Conservation (phyloP, 1,284 basidiomycete genomes). For the Anthracocystis panici-leucophaei region DNA sequence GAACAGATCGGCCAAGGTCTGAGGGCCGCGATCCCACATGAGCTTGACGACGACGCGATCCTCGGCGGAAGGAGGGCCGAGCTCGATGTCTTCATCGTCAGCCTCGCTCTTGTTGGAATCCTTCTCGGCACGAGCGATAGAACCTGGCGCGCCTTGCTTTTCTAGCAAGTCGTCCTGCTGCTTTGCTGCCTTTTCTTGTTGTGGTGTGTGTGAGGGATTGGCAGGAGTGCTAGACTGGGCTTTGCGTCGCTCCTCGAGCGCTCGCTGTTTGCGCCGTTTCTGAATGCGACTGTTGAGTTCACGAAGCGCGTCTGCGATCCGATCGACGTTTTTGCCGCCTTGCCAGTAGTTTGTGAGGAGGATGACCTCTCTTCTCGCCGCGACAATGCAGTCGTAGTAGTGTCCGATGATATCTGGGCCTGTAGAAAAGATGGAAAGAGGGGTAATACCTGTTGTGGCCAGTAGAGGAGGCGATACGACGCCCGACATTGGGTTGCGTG, state of each 20-base stretch:
- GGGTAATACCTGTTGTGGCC: slow-evolving; percentile 66
- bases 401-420: slow-evolving; percentile 69
- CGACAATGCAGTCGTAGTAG: slow-evolving; percentile 68
- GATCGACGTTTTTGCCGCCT: slow-evolving; percentile 64
- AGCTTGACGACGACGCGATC: slow-evolving; percentile 65
- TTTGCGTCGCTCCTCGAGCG: slow-evolving; percentile 25
- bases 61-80: slow-evolving; percentile 35
- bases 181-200: slow-evolving; percentile 28
- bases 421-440: slow-evolving; percentile 67
- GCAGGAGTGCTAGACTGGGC: slow-evolving; percentile 5
- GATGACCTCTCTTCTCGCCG: slow-evolving; percentile 63
- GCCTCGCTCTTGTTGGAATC: slow-evolving; percentile 9
- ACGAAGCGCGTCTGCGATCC: slow-evolving; percentile 63
- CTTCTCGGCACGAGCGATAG: slow-evolving; percentile 26
- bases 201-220: slow-evolving; percentile 23
- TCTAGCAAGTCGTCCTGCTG: slow-evolving; percentile 30
- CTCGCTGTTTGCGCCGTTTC: slow-evolving; percentile 37
- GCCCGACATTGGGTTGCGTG: slow-evolving; percentile 60
- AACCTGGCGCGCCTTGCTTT: slow-evolving; percentile 47
- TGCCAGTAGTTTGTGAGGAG: slow-evolving; percentile 70
- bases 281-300: slow-evolving; percentile 58
- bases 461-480: slow-evolving; percentile 67
- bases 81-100: slow-evolving; percentile 37
- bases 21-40: slow-evolving; percentile 69
- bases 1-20: slow-evolving; percentile 65